Base-by-base conservation (phyloP, 1,284 basidiomycete species). In the Heliocybe sulcata region DNA sequence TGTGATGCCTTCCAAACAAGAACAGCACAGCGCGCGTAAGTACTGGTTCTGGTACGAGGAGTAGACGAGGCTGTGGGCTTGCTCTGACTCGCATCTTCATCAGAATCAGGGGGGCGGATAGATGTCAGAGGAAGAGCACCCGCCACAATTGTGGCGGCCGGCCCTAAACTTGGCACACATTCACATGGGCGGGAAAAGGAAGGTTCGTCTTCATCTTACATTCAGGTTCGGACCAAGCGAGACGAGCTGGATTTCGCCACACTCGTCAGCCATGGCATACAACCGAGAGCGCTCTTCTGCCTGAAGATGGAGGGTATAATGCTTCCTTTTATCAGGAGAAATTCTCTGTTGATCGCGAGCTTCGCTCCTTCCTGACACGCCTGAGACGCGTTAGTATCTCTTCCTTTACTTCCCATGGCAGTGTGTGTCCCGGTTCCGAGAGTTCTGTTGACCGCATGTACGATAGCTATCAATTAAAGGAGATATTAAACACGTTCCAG, bases 291-390 rank as follows among this genome's bases (percentile, higher is more conserved):
- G 58, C 64, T 61, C 54, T 60, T 52, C 54, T 38, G 11, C 42
- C 10, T 42, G 56, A 66, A 70, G 66, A 70, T 67, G 82, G 77
- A 72, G 76, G 79, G 81, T 81, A 81, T 86, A 89, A 88, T 89
- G 85, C 86, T 75, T 65, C 64, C 67, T 66, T 68, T 69, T 65
- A 68, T 54, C 59, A 60, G 38, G 16, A 42, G 3, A n/a, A 42
- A 42, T 61, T 57, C 60, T 61, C 59, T 59, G 62, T 67, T 66
- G 64, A 63, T 59, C 59, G 62, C 58, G 72, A 72, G 83, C 82
- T 87, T 87, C 83, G 83, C 83, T 79, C 79, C 77, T 76, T 77
- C 80, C 82, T 72, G 60, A 85, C 82, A 86, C 70, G 23, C 47
- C 29, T 12, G 29, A 31, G 29, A 31, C n/a, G n/a, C n/a, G n/a